Base-by-base conservation (phyloP, 441 rosid genomes). In the Melastoma candidum region DNA sequence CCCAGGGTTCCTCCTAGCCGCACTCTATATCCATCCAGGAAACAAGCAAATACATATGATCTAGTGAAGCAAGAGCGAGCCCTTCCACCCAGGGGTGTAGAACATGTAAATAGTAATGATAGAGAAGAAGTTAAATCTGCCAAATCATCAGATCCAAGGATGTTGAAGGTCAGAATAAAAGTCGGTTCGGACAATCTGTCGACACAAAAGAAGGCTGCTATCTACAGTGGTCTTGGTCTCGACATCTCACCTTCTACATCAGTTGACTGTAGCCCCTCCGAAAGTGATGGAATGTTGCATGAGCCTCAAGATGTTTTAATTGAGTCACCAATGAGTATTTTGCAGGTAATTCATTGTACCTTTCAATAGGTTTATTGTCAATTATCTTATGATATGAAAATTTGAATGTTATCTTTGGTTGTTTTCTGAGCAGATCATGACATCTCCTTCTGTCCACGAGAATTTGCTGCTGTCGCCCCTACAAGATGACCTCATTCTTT, bases 381-480 rank as follows among this genome's bases (percentile, higher is more conserved):
- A 47, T 12, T 32, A 32, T 32, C 41, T 32, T 32, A 32, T 32
- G 7, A 32, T 32, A 32, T 32, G 41, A 32, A 6, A 32, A 32
- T 32, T 32, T 32, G 41, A 32, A 4, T 32, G 41, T 3, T 32
- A 32, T 6, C 24, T 46, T 56, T 32, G 36, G 11, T 17, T 53
- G 17, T 48, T 47, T 53, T 27, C 27, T 56, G 65, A 71, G 75
- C 85, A 93, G 98, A 76, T 70, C 49, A 89, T 86, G 99, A 89
- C 89, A 51, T 74, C 77, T 43, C 57, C 66, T 65, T 71, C 76
- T 14, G 76, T 75, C 27, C 74, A 57, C 58, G 75, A 71, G 49
- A 67, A 58, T 46, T 51, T 36, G 25, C 58, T 85, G 60, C 59
- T 80, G 61, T 85, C 94, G 7, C 94, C 94, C 44, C 87, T 85